Conservation (phyloP, 2,329 filamentous ascomycete genomes). For the Colletotrichum gloeosporioides region DNA sequence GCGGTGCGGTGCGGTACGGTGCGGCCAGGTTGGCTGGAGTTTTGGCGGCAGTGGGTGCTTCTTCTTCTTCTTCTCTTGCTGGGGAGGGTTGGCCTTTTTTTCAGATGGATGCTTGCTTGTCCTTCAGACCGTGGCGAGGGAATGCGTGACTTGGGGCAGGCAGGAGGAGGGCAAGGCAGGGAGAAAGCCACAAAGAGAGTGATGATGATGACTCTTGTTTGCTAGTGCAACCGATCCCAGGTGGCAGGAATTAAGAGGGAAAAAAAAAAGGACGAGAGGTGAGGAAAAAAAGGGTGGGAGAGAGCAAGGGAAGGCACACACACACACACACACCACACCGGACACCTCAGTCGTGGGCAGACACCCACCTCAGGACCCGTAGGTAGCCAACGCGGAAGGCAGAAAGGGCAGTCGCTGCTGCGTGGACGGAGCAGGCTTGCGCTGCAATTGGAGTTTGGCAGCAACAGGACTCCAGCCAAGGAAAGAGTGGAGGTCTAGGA, state of each 20-base stretch:
- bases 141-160: background rate
- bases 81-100: background rate
- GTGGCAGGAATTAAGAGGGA: background rate
- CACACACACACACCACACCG: background rate
- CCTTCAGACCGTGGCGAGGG: background rate
- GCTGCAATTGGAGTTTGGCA: conserved; percentile 7
- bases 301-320: background rate
- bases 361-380: background rate
- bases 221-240: conserved; percentile 2
- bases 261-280: background rate
- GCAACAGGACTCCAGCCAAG: conserved; percentile 13
- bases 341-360: background rate
- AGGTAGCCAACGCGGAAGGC: background rate
- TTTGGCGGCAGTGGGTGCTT: background rate
- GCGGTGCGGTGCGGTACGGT: background rate
- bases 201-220: conserved; percentile 18
- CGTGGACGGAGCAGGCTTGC: background rate
- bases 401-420: background rate
- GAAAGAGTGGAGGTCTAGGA: conserved; percentile 6
- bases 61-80: background rate
- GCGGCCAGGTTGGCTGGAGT: background rate
- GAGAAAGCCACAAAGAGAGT: conserved; percentile 12
- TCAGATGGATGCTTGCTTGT: background rate
- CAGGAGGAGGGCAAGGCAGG: background rate
- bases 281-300: background rate